These are phyloP conservation scores for Mortierella sp. DNA, from an alignment of 371 early-diverging fungal species.

Conservation along the genomic window DNA sequence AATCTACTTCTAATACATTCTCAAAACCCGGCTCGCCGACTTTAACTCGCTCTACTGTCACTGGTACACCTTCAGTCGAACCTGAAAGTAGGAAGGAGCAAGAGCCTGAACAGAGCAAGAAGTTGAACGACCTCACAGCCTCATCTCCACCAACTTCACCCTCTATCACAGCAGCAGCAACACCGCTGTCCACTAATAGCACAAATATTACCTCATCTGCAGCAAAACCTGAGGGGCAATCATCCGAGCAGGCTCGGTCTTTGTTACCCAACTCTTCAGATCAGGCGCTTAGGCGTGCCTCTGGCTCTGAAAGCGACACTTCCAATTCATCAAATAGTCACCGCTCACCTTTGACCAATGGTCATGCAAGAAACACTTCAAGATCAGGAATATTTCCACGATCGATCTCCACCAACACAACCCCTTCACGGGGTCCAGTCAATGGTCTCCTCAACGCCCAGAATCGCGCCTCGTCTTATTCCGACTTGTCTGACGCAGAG, in stretches of 20 bases:
- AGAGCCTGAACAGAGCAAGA: not conserved
- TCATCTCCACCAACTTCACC: slow-evolving; percentile 14
- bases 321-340: slow-evolving; percentile 19
- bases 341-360: slow-evolving; percentile 14
- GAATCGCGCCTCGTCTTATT: slow-evolving; percentile 24
- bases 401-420: slow-evolving; percentile 16
- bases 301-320: slow-evolving; percentile 39
- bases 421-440: slow-evolving; percentile 19
- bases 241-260: not conserved
- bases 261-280: not conserved
- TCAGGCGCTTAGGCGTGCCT: slow-evolving; percentile 4
- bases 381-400: slow-evolving; percentile 18
- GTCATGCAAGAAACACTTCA: slow-evolving; percentile 7
- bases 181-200: not conserved
- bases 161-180: not conserved
- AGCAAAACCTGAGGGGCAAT: not conserved
- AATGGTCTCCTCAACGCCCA: slow-evolving; percentile 15
- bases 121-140: not conserved
- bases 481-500: slow-evolving; percentile 39
- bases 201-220: slow-evolving; percentile 7
- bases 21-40: slow-evolving; percentile 14
- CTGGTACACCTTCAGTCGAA: not conserved
- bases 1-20: not conserved
- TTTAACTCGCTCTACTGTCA: slow-evolving; percentile 4
- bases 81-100: slow-evolving; percentile 4